Conservation (phyloP, 306 rosid species). For the Sesbania bispinosa region DNA sequence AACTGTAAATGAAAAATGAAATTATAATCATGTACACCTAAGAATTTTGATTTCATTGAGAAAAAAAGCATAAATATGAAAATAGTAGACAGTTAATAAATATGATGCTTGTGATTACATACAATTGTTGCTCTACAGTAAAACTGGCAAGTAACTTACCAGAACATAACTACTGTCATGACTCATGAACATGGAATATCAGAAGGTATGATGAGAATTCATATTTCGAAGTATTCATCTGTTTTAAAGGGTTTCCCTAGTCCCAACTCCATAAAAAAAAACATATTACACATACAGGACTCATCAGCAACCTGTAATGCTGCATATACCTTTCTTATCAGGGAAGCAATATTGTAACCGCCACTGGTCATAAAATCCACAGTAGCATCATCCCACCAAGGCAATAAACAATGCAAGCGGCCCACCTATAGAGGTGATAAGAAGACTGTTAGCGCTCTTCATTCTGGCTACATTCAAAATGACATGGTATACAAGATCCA, state of each 20-base stretch:
- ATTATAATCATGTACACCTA: neutral
- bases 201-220: neutral
- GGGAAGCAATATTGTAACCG: constrained; percentile 62
- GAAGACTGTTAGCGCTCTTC: constrained; percentile 15
- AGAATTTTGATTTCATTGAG: neutral
- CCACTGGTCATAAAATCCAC: constrained; percentile 86
- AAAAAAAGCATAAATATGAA: neutral
- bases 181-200: neutral
- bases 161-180: neutral
- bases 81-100: neutral
- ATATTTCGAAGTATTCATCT: constrained; percentile 11
- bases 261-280: constrained; percentile 3
- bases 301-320: constrained; percentile 2
- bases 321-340: constrained; percentile 56
- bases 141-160: neutral
- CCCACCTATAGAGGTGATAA: constrained; percentile 48
- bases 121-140: neutral
- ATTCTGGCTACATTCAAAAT: constrained; percentile 15
- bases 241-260: neutral
- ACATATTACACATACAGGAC: neutral
- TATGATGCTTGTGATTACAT: neutral
- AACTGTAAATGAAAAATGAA: neutral
- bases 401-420: constrained; percentile 79
- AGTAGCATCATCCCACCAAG: constrained; percentile 90
- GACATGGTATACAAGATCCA: neutral